Base-by-base conservation (phyloP, 1,284 basidiomycete species). In the Naganishia albida region DNA sequence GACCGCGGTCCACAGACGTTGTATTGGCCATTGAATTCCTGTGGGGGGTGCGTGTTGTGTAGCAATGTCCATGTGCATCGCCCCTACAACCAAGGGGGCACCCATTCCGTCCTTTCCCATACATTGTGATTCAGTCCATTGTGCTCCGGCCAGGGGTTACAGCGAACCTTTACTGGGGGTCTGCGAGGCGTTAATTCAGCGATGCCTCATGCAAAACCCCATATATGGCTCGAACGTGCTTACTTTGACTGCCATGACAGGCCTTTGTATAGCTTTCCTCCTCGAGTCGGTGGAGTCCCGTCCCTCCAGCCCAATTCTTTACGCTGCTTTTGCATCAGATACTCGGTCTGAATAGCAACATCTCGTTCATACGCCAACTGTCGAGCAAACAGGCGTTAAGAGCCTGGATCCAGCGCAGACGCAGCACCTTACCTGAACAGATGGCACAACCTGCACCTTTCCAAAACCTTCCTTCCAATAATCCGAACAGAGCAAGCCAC, bases 121-220 rank as follows among this genome's bases (percentile, higher is more conserved):
- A 80, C 77, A 62, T 80, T 80, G n/a, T 72, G 75, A 28, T 68
- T 68, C 26, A 78, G 65, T 0, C 78, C 78, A 48, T 74, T 71
- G n/a, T 57, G 67, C 48, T 80, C 78, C 1, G 79, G 79, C 79
- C 79, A 80, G 8, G 78, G 73, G 67, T 80, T 74, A 67, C 79
- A 80, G 18, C 78, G 67, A 10, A 80, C 73, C 63, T 73, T 73
- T 6, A 64, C 48, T 0, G 79, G 78, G 0, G 79, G 77, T 28
- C 77, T 80, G 67, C 7, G 10, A 10, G 42, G 23, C 16, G 2
- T 23, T 51, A 3, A 18, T 16, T 26, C 53, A 20, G 52, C 18
- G 26, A 15, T 26, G 40, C 2, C 23, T 38, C n/a, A 20, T 34
- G 4, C 34, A 34, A 34, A 6, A 34, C 34, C 20, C 8, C 43